Evolutionary conservation across 208 protist genomes (phyloP), one percentile per base, ranked within the genome.

Genomic region (Trichomonas tenax): DNA sequence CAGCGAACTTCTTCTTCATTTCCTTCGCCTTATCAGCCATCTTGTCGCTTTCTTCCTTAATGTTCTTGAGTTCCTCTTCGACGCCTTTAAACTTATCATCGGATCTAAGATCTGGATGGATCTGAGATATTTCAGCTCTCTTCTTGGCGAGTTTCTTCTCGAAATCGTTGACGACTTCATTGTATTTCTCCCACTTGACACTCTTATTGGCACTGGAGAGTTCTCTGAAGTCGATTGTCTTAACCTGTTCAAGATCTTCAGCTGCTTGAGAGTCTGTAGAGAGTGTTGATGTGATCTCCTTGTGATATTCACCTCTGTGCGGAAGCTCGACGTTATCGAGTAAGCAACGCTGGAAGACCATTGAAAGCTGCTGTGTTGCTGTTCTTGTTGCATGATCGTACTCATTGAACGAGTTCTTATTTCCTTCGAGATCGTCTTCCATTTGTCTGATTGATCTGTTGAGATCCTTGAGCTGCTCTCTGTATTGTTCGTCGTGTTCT

Each of bases 1-100:
- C 96, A 14, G 95, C 41, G 72, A 96, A 96, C 95, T 96, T 63
- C 44, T 93, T 86, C 49, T 63, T 95, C 21, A 15, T 45, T 40
- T 88, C 23, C 26, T 34, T 31, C 6, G 51, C 46, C 72, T 81
- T 26, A 21, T 96, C 4, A 0, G 23, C 9, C 8, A 82, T 31
- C 41, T 96, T 6, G 6, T 96, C 93, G 63, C 26, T 14, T 34
- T 96, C 93, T 4, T 34, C 38, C 26, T 34, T 96, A 0, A 96
- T 82, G 23, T 96, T 81, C 31, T 82, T 34, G 23, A 82, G 40
- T 81, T 63, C 51, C 63, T 96, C 34, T 82, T 63, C 93, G 38
- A 96, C 46, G 41, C 34, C 34, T 34, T 31, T 81, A 34, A 31
- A 81, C 14, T 40, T 21, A 46, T 96, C 93, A 46, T 96, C 93